A percentile compares a stretch with the other conserved stretches of the same genome.
These are phyloP conservation scores for Oryza nivara DNA, from an alignment of 176 grass and related monocot genomes.

Conservation along the genomic window DNA sequence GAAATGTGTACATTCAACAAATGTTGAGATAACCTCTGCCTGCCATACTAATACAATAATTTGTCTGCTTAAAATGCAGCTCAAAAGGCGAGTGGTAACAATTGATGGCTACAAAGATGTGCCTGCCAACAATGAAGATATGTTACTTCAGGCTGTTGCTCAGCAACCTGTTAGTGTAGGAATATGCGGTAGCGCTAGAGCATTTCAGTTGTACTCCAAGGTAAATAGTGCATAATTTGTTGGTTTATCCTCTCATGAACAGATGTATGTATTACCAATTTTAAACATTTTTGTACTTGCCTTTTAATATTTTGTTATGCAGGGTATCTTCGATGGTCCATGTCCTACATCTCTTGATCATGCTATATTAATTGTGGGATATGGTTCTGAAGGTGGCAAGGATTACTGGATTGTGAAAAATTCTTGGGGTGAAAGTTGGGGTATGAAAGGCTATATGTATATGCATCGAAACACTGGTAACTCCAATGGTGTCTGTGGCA, in stretches of 20 bases:
- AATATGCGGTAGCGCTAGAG: slow-evolving; percentile 88
- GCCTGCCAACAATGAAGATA: slow-evolving; percentile 68
- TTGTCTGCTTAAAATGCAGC: slow-evolving; percentile 48
- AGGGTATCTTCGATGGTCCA: slow-evolving; percentile 96
- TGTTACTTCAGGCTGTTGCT: slow-evolving; percentile 80
- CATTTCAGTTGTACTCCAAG: slow-evolving; percentile 88
- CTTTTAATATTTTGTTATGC: slow-evolving; percentile 38
- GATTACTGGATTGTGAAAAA: slow-evolving; percentile 99
- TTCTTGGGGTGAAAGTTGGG: slow-evolving; percentile 90
- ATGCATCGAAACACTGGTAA: slow-evolving; percentile 69
- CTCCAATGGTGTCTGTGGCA: slow-evolving; percentile 71
- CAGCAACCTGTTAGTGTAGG: slow-evolving; percentile 93
- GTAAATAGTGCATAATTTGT: slow-evolving; percentile 42
- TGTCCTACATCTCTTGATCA: slow-evolving; percentile 93
- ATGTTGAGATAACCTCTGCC: background rate
- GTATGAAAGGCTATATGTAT: slow-evolving; percentile 88
- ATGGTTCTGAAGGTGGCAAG: slow-evolving; percentile 77
- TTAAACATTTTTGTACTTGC: background rate
- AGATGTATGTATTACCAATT: background rate
- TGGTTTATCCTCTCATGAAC: background rate
- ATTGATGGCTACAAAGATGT: slow-evolving; percentile 90
- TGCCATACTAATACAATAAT: slow-evolving; percentile 29
- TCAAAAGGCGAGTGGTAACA: slow-evolving; percentile 77
- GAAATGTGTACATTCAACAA: slow-evolving; percentile 1
- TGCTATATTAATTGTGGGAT: slow-evolving; percentile 92